Evolutionary conservation across 441 rosid genomes (phyloP).

Genomic region (Adansonia rubrostipa): DNA sequence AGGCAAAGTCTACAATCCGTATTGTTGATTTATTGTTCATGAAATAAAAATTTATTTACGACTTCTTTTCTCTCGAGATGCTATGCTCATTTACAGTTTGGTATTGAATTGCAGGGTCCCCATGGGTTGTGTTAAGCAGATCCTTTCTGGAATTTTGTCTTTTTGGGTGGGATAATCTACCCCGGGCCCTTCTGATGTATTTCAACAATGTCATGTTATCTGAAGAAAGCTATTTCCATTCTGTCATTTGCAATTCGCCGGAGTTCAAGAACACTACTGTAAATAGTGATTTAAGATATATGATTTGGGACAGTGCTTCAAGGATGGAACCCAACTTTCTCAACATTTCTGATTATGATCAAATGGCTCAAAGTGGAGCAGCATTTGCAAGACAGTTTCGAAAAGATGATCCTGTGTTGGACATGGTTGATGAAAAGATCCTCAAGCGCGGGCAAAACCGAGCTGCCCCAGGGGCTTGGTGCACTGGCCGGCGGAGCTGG

Average conservation of each 20-base stretch:
- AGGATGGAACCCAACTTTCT: conserved; percentile 83
- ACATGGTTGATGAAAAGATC: conserved; percentile 71
- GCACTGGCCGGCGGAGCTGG: conserved; percentile 70
- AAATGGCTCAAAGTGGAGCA: conserved; percentile 75
- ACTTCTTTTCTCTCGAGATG: conserved; percentile 16
- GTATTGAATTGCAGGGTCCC: conserved; percentile 62
- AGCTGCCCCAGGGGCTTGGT: conserved; percentile 82
- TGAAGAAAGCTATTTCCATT: conserved; percentile 82
- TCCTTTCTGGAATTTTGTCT: conserved; percentile 77
- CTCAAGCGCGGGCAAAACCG: conserved; percentile 60
- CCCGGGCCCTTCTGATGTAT: conserved; percentile 81
- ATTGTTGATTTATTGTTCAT: not conserved
- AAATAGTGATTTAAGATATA: conserved; percentile 73
- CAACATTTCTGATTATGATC: conserved; percentile 55
- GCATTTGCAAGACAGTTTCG: conserved; percentile 80
- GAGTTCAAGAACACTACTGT: conserved; percentile 78
- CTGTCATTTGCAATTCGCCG: conserved; percentile 76
- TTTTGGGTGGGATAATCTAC: conserved; percentile 89
- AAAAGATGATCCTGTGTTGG: conserved; percentile 65
- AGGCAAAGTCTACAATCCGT: conserved; percentile 49
- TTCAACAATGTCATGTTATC: conserved; percentile 73
- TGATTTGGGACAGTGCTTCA: conserved; percentile 92
- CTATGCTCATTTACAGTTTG: conserved; percentile 11
- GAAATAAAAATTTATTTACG: not conserved
- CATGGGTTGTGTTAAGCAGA: conserved; percentile 79